Evolutionary conservation across 768 basidiomycete genomes (phyloP), one percentile per base, ranked within the genome.

Genomic region (Pleurotus platypus): DNA sequence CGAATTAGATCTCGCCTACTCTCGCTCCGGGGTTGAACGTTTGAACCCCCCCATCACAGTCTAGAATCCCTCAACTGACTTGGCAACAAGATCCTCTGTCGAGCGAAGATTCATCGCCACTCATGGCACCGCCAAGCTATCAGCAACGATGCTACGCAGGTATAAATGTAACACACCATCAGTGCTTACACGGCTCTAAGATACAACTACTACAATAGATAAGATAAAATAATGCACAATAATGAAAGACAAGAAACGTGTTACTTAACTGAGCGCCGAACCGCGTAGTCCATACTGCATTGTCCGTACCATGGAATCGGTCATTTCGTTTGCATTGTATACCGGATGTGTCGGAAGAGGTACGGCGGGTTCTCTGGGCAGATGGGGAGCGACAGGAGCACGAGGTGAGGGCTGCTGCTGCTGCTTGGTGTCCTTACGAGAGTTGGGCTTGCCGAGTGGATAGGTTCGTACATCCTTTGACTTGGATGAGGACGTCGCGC

Each of bases 221-320:
- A 54, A 42, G 42, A 42, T 54, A 54, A 54, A 15, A 42, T 54
- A 45, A 16, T n/a, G n/a, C 42, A n/a, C 42, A 45, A 45, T 45
- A 45, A 45, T 22, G 42, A 45, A 16, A 16, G 16, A 26, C 46
- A 7, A 20, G 13, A 24, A 48, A 15, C 3, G 46, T 16, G 8
- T 5, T n/a, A 8, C 13, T 45, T 24, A 48, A 22, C 46, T 24
- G 5, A 24, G 18, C 7, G 20, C 22, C 22, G 57, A 42, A 24
- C 56, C 60, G 20, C 58, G 66, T 27, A 62, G 50, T 6, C 61
- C 66, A 59, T 62, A 60, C 45, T 64, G 64, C 20, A 61, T 46
- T n/a, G 60, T 60, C 43, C 63, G 64, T 45, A 65, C 49, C 24
- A 65, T 63, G 12, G 60, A 57, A 35, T 57, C 38, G 9, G 64